Evolutionary conservation across 768 basidiomycete species (phyloP).

Genomic region (Boletellus ananiceps): DNA sequence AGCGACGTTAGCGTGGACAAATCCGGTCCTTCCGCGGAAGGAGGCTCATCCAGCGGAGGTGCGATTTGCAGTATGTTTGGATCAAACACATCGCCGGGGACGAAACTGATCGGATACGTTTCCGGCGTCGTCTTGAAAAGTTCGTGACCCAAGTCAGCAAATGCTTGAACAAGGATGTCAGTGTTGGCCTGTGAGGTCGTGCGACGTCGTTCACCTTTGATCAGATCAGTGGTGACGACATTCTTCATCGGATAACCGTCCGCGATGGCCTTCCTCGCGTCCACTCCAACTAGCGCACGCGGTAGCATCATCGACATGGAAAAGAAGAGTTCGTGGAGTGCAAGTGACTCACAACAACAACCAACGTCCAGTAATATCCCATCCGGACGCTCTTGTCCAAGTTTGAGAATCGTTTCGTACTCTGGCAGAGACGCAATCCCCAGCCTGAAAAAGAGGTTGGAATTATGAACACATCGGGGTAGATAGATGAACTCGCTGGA

Average conservation of each 20-base stretch:
- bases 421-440: conserved; percentile 10
- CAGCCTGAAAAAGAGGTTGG: conserved; percentile 1
- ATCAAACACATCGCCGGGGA: conserved; percentile 55
- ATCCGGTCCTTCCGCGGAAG: conserved; percentile 21
- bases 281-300: conserved; percentile 22
- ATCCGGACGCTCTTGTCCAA: conserved; percentile 33
- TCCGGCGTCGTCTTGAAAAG: conserved; percentile 53
- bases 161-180: conserved; percentile 34
- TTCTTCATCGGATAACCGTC: conserved; percentile 43
- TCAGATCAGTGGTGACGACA: conserved; percentile 38
- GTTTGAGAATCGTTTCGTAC: conserved; percentile 29
- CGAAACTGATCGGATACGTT: conserved; percentile 48
- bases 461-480: not conserved
- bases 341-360: conserved; percentile 37
- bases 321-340: not conserved
- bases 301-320: not conserved
- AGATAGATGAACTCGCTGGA: conserved; percentile 8
- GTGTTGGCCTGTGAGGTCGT: not conserved
- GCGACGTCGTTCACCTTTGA: conserved; percentile 24
- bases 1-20: conserved; percentile 39
- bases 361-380: conserved; percentile 44
- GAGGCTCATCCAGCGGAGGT: conserved; percentile 26
- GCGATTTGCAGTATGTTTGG: conserved; percentile 36
- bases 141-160: conserved; percentile 55
- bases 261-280: conserved; percentile 36